phyloP scores from a whole-genome alignment of 2,329 filamentous ascomycete genomes.

The Chaetomiaceae sp. region DNA sequence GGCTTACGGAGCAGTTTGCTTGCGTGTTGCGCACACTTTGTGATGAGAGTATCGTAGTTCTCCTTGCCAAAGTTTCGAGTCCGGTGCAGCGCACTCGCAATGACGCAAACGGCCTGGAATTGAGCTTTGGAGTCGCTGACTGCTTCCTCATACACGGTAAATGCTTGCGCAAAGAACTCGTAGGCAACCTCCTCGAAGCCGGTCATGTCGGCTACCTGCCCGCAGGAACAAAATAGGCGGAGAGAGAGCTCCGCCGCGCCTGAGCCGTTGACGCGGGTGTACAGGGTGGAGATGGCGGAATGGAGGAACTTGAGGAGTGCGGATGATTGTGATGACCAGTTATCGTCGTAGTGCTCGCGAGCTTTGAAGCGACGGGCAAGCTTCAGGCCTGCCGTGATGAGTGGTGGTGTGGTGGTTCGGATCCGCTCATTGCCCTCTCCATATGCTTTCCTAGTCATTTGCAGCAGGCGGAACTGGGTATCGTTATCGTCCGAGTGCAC shows the following conservation, averaged over 20 bases:
- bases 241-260: conserved; percentile 84
- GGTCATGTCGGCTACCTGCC: conserved; percentile 86
- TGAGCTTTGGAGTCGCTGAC: conserved; percentile 94
- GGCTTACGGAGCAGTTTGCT: conserved; percentile 97
- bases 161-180: conserved; percentile 97
- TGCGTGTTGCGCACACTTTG: conserved; percentile 92
- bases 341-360: conserved; percentile 74
- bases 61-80: conserved; percentile 90
- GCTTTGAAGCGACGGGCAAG: conserved; percentile 84
- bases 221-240: conserved; percentile 84
- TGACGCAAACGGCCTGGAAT: conserved; percentile 95
- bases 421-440: conserved; percentile 91
- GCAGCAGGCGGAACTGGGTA: conserved; percentile 88
- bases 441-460: conserved; percentile 82
- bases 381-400: conserved; percentile 86
- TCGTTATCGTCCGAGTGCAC: conserved; percentile 82
- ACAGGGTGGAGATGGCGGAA: conserved; percentile 77
- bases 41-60: conserved; percentile 98
- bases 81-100: conserved; percentile 83
- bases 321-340: conserved; percentile 62
- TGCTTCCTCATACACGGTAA: conserved; percentile 95
- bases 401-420: conserved; percentile 87
- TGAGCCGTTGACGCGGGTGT: conserved; percentile 72
- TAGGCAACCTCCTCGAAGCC: conserved; percentile 95
- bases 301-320: conserved; percentile 95